A percentile compares a stretch with the other conserved stretches of the same genome.
phyloP scores from a whole-genome alignment of 2,329 filamentous ascomycete genomes.

The Fusarium buharicum region DNA sequence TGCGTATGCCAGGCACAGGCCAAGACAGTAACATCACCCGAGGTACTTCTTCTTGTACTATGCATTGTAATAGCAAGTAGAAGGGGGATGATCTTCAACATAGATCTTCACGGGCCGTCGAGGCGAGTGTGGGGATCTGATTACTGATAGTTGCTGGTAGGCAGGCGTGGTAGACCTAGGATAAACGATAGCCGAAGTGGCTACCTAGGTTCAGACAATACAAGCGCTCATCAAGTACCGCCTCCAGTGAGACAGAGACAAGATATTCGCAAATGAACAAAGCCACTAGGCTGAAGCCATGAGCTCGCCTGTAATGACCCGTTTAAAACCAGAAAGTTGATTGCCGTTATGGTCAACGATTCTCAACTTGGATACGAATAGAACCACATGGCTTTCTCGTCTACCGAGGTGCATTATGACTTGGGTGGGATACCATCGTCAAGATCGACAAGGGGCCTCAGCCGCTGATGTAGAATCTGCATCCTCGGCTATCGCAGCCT shows the following conservation, averaged over 20 bases:
- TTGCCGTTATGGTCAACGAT: not conserved
- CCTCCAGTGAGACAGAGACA: not conserved
- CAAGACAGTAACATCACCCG: not conserved
- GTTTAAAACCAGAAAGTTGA: too few relatives aligned
- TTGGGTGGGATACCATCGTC: slow-evolving; percentile 41
- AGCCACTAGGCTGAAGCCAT: too few relatives aligned
- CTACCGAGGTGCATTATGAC: slow-evolving; percentile 27
- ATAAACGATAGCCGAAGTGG: slow-evolving; percentile 1
- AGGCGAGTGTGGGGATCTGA: slow-evolving; percentile 23
- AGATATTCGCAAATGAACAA: not conserved
- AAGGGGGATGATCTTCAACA: slow-evolving; percentile 15
- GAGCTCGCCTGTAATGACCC: too few relatives aligned
- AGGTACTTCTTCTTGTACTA: not conserved
- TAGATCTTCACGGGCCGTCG: slow-evolving; percentile 27
- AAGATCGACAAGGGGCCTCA: slow-evolving; percentile 38
- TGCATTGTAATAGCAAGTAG: not conserved
- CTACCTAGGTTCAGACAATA: slow-evolving; percentile 9
- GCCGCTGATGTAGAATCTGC: slow-evolving; percentile 25
- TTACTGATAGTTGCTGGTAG: slow-evolving; percentile 8
- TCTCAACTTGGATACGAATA: not conserved
- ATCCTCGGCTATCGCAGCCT: slow-evolving; percentile 43
- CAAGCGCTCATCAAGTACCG: not conserved
- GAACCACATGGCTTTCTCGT: not conserved
- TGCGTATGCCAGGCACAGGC: not conserved
- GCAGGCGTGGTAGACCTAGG: not conserved